Percentiles rank a stretch among this genome's conserved stretches.
Evolutionary conservation across 2,329 filamentous ascomycete genomes (phyloP).

Genomic region (Diaporthe australafricana): DNA sequence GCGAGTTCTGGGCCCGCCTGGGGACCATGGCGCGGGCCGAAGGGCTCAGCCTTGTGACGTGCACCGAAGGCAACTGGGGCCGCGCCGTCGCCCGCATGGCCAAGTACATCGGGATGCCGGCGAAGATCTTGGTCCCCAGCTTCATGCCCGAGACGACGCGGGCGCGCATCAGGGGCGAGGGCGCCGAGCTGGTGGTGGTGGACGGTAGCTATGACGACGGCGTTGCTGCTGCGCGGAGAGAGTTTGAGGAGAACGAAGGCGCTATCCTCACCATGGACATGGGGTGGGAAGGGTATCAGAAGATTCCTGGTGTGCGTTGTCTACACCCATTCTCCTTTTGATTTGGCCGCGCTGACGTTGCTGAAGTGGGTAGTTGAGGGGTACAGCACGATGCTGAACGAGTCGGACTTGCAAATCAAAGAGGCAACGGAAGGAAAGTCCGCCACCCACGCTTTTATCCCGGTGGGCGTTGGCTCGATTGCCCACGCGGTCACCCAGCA

Average conservation of each 20-base stretch:
- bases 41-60: constrained; percentile 65
- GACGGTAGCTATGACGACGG: constrained; percentile 74
- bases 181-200: constrained; percentile 67
- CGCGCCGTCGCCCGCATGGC: constrained; percentile 79
- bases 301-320: constrained; percentile 66
- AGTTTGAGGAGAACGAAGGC: constrained; percentile 50
- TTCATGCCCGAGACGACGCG: constrained; percentile 67
- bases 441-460: constrained; percentile 67
- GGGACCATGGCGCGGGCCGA: constrained; percentile 9
- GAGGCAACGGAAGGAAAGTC: constrained; percentile 48
- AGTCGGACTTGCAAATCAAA: constrained; percentile 72
- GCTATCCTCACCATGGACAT: constrained; percentile 76
- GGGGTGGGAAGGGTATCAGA: constrained; percentile 73
- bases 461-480: constrained; percentile 80
- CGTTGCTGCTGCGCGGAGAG: constrained; percentile 60
- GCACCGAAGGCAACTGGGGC: constrained; percentile 83
- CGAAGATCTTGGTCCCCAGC: constrained; percentile 71
- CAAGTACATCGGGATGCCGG: constrained; percentile 64
- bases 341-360: constrained; percentile 26
- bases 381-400: constrained; percentile 78
- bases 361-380: constrained; percentile 79
- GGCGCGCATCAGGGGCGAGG: constrained; percentile 69
- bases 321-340: not conserved
- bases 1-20: constrained; percentile 6
- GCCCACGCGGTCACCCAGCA: constrained; percentile 76